Evolutionary conservation across 441 rosid species (phyloP), one percentile per base, ranked within the genome.

Genomic region (Euphorbia celastroides): DNA sequence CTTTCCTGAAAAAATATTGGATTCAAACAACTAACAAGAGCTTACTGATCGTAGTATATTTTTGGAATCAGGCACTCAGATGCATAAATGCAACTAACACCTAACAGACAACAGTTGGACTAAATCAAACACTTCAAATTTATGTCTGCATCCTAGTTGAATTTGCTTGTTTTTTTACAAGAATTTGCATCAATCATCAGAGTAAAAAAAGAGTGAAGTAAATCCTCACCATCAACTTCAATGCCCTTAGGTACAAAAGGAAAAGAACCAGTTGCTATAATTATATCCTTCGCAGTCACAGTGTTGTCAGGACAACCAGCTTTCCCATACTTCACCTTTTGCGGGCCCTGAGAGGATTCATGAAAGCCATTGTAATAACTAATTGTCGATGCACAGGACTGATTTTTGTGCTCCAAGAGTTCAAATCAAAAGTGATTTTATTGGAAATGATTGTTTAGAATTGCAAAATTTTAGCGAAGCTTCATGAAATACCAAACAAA

Each of bases 171-270:
- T 60, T n/a, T 41, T 8, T 60, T 19, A 23, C 51, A 32, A 11
- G 50, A 57, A 59, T 13, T 58, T 62, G 34, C 61, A 32, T 31
- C 11, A 27, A 41, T 42, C 52, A 9, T 46, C 10, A 58, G 5
- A 51, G 7, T 11, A 23, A 50, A 20, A 20, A 57, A 31, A 17
- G 50, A 5, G 20, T 7, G 44, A 51, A 25, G 28, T 44, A 10
- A 52, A 64, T 13, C 52, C 59, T 60, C 85, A 93, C 99, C 99
- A 77, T 93, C 97, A 74, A 93, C 90, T 84, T 93, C 96, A 68
- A 93, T 93, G 75, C 99, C 99, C 80, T 86, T 89, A 31, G 97
- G 96, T 22, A 94, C 97, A 76, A 94, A 92, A 6, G 99, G 98
- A 27, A 94, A 89, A 46, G 99, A 92, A 69, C 99, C 99, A 73